Evolutionary conservation across 2,329 filamentous ascomycete species (phyloP), one percentile per base, ranked within the genome.

Genomic region (Pseudogymnoascus sp.): DNA sequence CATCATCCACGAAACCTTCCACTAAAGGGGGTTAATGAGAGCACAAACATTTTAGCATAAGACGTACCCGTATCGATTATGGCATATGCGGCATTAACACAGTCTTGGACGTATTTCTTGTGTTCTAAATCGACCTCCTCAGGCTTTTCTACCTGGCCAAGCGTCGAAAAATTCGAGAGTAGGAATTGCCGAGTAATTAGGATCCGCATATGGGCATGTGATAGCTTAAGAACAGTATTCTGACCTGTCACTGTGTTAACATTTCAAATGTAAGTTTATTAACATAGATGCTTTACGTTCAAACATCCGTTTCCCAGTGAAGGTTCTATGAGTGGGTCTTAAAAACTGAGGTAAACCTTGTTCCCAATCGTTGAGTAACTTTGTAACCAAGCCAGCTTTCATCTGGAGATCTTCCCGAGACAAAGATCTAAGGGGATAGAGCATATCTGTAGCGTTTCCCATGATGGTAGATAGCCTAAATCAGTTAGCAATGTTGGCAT

Each of bases 111-210:
- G 39, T 76, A 74, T 2, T 68, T 65, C 39, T 43, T 20, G 14
- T 43, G 39, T n/a, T 65, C 2, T 62, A 68, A 36, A 67, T 69
- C 47, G 70, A 67, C 18, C 60, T 69, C 64, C 12, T 69, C 58
- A 18, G 69, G 22, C 54, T 41, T 54, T 25, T 63, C 60, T 16
- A 63, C 54, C 37, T 72, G 41, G 61, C 74, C 69, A 11, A 75
- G 65, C 22, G 67, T 70, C 2, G 74, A 71, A 50, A 75, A 75
- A 64, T 74, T 74, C 22, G 72, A 72, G 0, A 85, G 73, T 0
- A 85, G 74, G 47, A 84, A 81, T 0, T 80, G 77, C 0, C 83
- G 77, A 54, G 81, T 83, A 6, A 80, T 77, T 16, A 85, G 76
- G 67, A 86, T 81, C 7, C 81, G 74, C 2, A 81, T 80, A 60